A percentile compares a stretch with the other conserved stretches of the same genome.
These are phyloP conservation scores for Ustilago crameri DNA, from an alignment of 1,284 basidiomycete species.

Conservation along the genomic window DNA sequence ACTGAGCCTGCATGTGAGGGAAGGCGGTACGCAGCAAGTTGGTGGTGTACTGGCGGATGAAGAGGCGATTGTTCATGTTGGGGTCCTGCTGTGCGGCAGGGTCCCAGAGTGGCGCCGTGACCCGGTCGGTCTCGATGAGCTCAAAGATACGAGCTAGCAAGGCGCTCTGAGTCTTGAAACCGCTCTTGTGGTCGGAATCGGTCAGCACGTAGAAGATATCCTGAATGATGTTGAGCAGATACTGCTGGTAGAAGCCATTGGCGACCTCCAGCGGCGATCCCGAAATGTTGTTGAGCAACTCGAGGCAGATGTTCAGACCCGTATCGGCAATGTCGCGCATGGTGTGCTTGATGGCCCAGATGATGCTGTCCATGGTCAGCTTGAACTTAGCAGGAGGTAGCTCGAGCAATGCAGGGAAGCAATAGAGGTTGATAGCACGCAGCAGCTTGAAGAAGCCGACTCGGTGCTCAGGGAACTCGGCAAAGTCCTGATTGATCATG, in stretches of 20 bases:
- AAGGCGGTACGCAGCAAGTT: constrained; percentile 73
- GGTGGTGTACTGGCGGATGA: constrained; percentile 87
- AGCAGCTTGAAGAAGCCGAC: constrained; percentile 97
- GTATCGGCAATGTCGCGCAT: constrained; percentile 99
- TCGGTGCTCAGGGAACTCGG: constrained; percentile 97
- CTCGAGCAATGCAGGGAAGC: constrained; percentile 93
- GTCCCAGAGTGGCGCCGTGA: constrained; percentile 88
- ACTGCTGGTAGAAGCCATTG: constrained; percentile 88
- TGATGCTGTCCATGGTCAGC: constrained; percentile 96
- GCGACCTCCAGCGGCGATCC: constrained; percentile 80
- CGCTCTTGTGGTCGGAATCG: constrained; percentile 98
- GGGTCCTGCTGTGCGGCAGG: constrained; percentile 78
- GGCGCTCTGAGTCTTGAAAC: constrained; percentile 68
- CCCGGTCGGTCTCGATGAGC: constrained; percentile 84
- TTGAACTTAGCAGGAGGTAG: constrained; percentile 95
- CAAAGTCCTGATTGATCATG: constrained; percentile 99
- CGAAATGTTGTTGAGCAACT: constrained; percentile 96
- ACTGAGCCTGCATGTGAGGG: constrained; percentile 68
- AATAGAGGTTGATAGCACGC: constrained; percentile 89
- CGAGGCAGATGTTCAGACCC: constrained; percentile 82
- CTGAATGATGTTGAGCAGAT: constrained; percentile 90
- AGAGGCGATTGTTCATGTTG: constrained; percentile 81
- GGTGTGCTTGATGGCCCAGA: constrained; percentile 99
- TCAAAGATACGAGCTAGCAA: constrained; percentile 89
- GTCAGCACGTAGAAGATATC: constrained; percentile 98